Conservation (phyloP, 495 filamentous ascomycete species). For the Astrocystis sublimbata region DNA sequence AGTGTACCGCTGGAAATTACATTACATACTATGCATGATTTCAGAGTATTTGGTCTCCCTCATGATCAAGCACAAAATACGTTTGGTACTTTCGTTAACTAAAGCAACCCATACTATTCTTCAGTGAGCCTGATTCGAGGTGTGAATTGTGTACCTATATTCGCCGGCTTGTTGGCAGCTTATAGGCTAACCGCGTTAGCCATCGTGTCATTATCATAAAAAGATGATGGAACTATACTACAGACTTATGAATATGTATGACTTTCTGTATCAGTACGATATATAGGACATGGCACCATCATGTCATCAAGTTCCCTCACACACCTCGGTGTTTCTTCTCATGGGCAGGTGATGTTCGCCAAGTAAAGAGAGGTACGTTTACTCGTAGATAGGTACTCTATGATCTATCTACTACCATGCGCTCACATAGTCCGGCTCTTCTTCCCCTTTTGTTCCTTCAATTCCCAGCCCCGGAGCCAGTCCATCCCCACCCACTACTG, state of each 20-base stretch:
- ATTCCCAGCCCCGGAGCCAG: too few species aligned
- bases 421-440: too few species aligned
- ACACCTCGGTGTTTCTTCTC: neutral
- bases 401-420: neutral
- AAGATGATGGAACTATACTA: too few species aligned
- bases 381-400: neutral
- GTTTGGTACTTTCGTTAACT: too few species aligned
- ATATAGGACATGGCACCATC: neutral
- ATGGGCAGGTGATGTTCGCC: neutral
- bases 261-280: neutral
- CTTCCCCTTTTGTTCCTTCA: constrained; percentile 4
- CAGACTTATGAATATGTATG: too few species aligned
- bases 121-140: too few species aligned
- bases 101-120: too few species aligned
- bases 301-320: neutral
- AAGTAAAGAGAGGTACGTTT: neutral
- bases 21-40: neutral
- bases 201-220: too few species aligned
- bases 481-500: neutral
- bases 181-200: too few species aligned
- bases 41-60: neutral
- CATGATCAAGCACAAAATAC: too few species aligned
- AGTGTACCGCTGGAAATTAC: too few species aligned
- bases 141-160: neutral
- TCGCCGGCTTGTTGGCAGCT: neutral